phyloP scores from a whole-genome alignment of 805 yeast species.

The Clavispora phyllophila region DNA sequence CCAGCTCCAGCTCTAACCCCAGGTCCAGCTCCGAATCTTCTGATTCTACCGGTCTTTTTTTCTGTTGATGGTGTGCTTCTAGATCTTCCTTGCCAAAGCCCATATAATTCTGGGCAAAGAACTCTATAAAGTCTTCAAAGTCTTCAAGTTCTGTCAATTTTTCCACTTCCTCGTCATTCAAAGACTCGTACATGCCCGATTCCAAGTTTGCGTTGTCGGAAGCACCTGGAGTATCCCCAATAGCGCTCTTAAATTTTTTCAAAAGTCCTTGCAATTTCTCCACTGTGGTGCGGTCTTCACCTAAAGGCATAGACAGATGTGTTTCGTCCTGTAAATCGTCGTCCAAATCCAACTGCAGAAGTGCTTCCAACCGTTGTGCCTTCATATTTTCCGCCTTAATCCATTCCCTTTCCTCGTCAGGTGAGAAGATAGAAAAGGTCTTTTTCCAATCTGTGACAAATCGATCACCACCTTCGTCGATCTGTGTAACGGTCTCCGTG shows the following conservation, averaged over 20 bases:
- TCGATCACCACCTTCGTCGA: neutral
- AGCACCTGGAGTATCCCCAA: neutral
- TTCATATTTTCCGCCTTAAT: neutral
- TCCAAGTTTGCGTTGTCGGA: neutral
- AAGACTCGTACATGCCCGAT: neutral
- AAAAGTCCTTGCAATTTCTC: neutral
- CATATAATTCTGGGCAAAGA: conserved; percentile 8
- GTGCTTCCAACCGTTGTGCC: neutral
- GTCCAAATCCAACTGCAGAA: neutral
- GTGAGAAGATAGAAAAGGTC: neutral
- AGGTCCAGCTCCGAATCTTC: neutral
- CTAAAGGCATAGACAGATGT: neutral
- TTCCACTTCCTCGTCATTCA: conserved; percentile 3
- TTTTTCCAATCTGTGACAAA: neutral
- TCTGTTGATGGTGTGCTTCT: conserved; percentile 1
- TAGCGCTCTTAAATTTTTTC: neutral
- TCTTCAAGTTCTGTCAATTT: conserved; percentile 7
- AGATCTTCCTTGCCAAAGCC: conserved; percentile 6
- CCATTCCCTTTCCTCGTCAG: neutral
- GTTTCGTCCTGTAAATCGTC: neutral
- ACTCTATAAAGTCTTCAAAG: conserved; percentile 13
- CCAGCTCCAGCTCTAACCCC: conserved; percentile 1
- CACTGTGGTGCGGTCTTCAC: neutral
- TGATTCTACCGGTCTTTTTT: neutral
- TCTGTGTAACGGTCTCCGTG: neutral